phyloP scores from a whole-genome alignment of 2,329 filamentous ascomycete species.

The Thermomyces lanuginosus region DNA sequence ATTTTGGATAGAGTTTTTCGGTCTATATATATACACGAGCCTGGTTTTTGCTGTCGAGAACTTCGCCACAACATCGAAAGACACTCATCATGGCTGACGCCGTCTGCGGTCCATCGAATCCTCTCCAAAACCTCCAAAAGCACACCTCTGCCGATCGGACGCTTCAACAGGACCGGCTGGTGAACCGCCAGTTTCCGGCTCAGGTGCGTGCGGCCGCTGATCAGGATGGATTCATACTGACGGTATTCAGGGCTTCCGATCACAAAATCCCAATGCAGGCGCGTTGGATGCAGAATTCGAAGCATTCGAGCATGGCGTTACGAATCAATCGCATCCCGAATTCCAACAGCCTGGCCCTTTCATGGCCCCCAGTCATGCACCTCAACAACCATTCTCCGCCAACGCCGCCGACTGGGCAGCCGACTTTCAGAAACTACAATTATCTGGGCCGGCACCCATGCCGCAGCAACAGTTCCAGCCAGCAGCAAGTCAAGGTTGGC shows the following conservation, averaged over 20 bases:
- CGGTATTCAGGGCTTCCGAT: slow-evolving; percentile 43
- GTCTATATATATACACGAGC: too few species aligned
- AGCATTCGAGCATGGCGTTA: slow-evolving; percentile 41
- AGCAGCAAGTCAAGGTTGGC: slow-evolving; percentile 34
- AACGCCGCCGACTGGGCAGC: slow-evolving; percentile 24
- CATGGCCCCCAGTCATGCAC: slow-evolving; percentile 8
- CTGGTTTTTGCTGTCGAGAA: too few species aligned
- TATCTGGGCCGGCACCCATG: slow-evolving; percentile 25
- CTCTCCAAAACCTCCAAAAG: slow-evolving; percentile 56
- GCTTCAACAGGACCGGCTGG: slow-evolving; percentile 55
- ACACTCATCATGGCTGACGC: slow-evolving; percentile 44
- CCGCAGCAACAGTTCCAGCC: slow-evolving; percentile 28
- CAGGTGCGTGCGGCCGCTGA: slow-evolving; percentile 29
- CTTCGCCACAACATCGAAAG: not conserved
- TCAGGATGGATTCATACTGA: too few species aligned
- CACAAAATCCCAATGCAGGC: slow-evolving; percentile 37
- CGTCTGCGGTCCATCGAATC: slow-evolving; percentile 59
- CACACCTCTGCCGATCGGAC: slow-evolving; percentile 53
- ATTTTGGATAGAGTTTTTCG: too few species aligned
- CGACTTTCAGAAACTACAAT: slow-evolving; percentile 31
- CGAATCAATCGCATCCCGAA: slow-evolving; percentile 19
- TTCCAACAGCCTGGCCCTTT: slow-evolving; percentile 21
- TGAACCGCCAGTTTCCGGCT: slow-evolving; percentile 36
- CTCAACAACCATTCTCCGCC: slow-evolving; percentile 13
- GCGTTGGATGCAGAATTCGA: slow-evolving; percentile 51